Evolutionary conservation across 108 stramenopile genomes (phyloP).

Genomic region (Epithemia pelagica): DNA sequence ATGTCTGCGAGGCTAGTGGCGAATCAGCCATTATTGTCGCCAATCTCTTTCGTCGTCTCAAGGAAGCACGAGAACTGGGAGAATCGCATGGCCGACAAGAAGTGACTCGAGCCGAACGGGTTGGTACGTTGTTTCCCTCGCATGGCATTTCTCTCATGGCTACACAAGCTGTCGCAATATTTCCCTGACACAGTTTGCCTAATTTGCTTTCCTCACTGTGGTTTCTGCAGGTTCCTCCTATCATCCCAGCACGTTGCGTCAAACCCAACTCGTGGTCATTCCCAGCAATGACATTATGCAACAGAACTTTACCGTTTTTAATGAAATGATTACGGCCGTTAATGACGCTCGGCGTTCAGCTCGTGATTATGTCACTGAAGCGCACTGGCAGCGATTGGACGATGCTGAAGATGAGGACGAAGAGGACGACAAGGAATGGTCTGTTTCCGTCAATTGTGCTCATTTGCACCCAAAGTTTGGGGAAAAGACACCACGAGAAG

Average conservation of each 20-base stretch:
- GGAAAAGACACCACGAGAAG: conserved; percentile 48
- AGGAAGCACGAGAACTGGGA: conserved; percentile 66
- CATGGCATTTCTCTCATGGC: no score
- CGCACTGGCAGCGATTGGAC: conserved; percentile 25
- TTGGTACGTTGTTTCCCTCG: conserved; percentile 21
- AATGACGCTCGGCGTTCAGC: conserved; percentile 62
- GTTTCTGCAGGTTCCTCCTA: conserved; percentile 6
- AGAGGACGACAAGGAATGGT: conserved; percentile 42
- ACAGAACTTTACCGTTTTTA: conserved; percentile 44
- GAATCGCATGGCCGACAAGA: conserved; percentile 46
- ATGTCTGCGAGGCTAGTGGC: conserved; percentile 58
- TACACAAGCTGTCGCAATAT: no score
- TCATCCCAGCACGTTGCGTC: conserved; percentile 42
- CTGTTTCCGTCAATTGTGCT: conserved; percentile 75
- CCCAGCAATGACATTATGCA: conserved; percentile 49
- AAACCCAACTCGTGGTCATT: conserved; percentile 71
- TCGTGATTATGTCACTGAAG: conserved; percentile 58
- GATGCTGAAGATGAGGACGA: conserved; percentile 22
- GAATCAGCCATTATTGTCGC: conserved; percentile 50
- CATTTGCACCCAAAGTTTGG: conserved; percentile 80
- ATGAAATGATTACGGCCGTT: conserved; percentile 48
- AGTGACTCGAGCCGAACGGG: conserved; percentile 23
- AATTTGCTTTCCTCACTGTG: not conserved
- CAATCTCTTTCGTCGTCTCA: conserved; percentile 61
- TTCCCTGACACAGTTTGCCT: not conserved